Evolutionary conservation across 176 grass and related monocot species (phyloP).

Genomic region (Guadua angustifolia): DNA sequence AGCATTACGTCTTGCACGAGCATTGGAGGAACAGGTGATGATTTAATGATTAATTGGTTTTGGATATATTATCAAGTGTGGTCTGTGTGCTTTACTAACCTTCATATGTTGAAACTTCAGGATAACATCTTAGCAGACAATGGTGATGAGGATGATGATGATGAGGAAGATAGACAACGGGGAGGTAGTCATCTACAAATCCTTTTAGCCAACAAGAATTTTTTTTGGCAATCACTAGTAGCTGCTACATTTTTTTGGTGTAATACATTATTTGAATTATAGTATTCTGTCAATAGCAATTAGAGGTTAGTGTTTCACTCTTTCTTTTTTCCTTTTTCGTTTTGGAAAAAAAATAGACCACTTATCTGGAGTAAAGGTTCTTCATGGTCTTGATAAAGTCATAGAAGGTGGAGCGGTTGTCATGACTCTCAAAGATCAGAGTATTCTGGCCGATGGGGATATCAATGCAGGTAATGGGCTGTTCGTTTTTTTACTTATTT

Average conservation of each 20-base stretch:
- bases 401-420: slow-evolving; percentile 94
- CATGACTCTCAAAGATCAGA: slow-evolving; percentile 94
- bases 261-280: not conserved
- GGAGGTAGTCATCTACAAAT: slow-evolving; percentile 50
- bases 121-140: slow-evolving; percentile 85
- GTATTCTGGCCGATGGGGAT: slow-evolving; percentile 77
- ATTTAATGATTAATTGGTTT: slow-evolving; percentile 4
- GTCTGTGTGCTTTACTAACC: slow-evolving; percentile 22
- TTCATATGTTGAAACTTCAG: slow-evolving; percentile 48
- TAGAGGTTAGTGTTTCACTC: slow-evolving; percentile 31
- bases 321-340: not conserved
- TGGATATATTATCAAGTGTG: slow-evolving; percentile 22
- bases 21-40: slow-evolving; percentile 84
- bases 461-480: slow-evolving; percentile 76
- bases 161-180: slow-evolving; percentile 48
- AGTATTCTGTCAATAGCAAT: slow-evolving; percentile 1
- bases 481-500: slow-evolving; percentile 1
- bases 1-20: slow-evolving; percentile 71
- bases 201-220: slow-evolving; percentile 1
- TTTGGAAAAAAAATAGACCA: slow-evolving; percentile 55
- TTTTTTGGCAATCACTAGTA: not conserved
- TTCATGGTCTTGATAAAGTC: slow-evolving; percentile 96
- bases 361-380: slow-evolving; percentile 92
- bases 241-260: not conserved
- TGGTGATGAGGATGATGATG: slow-evolving; percentile 47